Evolutionary conservation across 2,329 filamentous ascomycete species (phyloP).

Genomic region (Nigrospora sphaerica): DNA sequence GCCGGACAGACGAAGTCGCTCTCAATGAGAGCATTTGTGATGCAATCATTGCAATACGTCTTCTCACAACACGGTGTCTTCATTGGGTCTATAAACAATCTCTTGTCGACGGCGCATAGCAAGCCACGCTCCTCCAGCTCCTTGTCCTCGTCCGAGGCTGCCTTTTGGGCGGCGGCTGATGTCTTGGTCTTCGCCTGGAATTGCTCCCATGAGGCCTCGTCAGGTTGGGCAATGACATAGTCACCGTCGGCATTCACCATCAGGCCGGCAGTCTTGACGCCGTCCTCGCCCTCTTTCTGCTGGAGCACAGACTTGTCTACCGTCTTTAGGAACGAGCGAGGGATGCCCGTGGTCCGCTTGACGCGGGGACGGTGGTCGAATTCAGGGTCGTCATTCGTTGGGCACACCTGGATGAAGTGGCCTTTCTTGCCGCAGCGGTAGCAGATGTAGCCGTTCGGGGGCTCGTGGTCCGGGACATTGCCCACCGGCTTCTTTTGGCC

Average conservation of each 20-base stretch:
- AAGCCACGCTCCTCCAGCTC: slow-evolving; percentile 82
- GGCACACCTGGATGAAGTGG: slow-evolving; percentile 98
- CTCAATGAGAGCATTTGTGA: slow-evolving; percentile 97
- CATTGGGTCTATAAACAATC: slow-evolving; percentile 96
- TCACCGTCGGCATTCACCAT: slow-evolving; percentile 98
- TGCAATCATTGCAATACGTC: slow-evolving; percentile 99
- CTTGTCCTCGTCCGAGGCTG: slow-evolving; percentile 70
- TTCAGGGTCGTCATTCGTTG: slow-evolving; percentile 95
- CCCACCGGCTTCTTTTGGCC: slow-evolving; percentile 55
- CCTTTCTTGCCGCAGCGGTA: slow-evolving; percentile 95
- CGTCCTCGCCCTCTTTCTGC: slow-evolving; percentile 65
- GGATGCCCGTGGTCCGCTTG: slow-evolving; percentile 95
- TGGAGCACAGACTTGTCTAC: slow-evolving; percentile 83
- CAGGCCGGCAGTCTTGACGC: slow-evolving; percentile 70
- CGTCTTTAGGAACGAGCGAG: slow-evolving; percentile 88
- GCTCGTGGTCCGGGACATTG: slow-evolving; percentile 85
- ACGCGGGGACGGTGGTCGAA: slow-evolving; percentile 91
- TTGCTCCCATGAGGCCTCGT: slow-evolving; percentile 93
- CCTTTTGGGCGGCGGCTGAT: slow-evolving; percentile 74
- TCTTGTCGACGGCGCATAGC: slow-evolving; percentile 93
- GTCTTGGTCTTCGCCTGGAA: slow-evolving; percentile 93
- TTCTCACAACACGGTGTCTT: slow-evolving; percentile 98
- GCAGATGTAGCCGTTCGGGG: slow-evolving; percentile 90
- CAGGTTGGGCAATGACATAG: slow-evolving; percentile 92
- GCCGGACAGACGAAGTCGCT: slow-evolving; percentile 94